phyloP scores from a whole-genome alignment of 352 stramenopile species.

The Pythium rhizo-oryzae region DNA sequence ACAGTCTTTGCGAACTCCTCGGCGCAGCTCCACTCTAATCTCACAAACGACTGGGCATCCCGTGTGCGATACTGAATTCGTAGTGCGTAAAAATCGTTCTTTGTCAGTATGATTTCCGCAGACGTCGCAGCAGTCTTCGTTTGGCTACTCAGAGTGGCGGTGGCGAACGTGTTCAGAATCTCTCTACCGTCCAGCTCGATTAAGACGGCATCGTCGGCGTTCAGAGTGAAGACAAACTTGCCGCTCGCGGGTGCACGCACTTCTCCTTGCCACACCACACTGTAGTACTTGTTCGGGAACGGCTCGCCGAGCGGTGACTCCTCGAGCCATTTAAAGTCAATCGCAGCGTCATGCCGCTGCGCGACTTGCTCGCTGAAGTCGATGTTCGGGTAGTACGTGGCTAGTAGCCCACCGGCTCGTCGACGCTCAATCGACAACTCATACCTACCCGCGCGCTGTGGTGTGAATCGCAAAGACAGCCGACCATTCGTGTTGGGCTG shows the following conservation, averaged over 20 bases:
- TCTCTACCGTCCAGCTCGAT: constrained; percentile 73
- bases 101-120: constrained; percentile 26
- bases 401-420: constrained; percentile 86
- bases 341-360: constrained; percentile 64
- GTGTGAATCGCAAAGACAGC: constrained; percentile 82
- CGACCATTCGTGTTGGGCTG: constrained; percentile 87
- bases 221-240: constrained; percentile 78
- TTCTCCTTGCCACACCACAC: constrained; percentile 69
- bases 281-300: constrained; percentile 82
- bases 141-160: constrained; percentile 20
- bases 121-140: constrained; percentile 10
- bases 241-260: constrained; percentile 52
- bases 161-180: constrained; percentile 60
- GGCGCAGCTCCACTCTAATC: constrained; percentile 77
- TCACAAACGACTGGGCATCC: constrained; percentile 81
- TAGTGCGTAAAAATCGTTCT: constrained; percentile 73
- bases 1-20: constrained; percentile 31
- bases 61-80: constrained; percentile 85
- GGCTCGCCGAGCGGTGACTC: constrained; percentile 56
- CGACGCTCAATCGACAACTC: constrained; percentile 74
- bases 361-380: constrained; percentile 81
- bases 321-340: constrained; percentile 91
- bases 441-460: constrained; percentile 83
- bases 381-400: constrained; percentile 89
- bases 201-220: constrained; percentile 76